Conservation (phyloP, 768 basidiomycete genomes). For the Pleurotus eryngii region DNA sequence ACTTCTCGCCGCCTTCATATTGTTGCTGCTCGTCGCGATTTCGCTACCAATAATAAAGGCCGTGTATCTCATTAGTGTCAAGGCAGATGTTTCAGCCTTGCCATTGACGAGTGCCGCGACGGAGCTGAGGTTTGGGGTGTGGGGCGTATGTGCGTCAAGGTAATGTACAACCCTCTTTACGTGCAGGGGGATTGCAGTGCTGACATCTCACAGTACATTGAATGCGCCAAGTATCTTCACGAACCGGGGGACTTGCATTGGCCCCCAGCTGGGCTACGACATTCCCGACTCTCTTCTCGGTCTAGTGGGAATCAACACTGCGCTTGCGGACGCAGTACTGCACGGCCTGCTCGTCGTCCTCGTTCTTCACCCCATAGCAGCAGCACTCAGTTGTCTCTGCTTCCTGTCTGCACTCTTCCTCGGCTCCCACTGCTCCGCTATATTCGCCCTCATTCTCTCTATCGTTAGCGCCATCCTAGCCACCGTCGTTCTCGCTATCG, state of each 20-base stretch:
- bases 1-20: constrained; percentile 61
- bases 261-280: constrained; percentile 67
- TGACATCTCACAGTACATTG: not conserved
- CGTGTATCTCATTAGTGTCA: constrained; percentile 57
- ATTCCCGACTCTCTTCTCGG: constrained; percentile 46
- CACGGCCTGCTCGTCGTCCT: constrained; percentile 52
- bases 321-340: constrained; percentile 44
- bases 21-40: constrained; percentile 72
- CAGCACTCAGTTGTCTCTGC: constrained; percentile 54
- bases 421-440: constrained; percentile 49
- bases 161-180: constrained; percentile 14
- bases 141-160: constrained; percentile 77
- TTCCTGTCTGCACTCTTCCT: constrained; percentile 56
- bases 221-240: constrained; percentile 31
- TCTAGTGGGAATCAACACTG: constrained; percentile 40
- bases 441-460: constrained; percentile 56
- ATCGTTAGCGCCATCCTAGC: constrained; percentile 54
- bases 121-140: constrained; percentile 71
- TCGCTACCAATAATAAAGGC: constrained; percentile 73
- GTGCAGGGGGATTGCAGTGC: not conserved
- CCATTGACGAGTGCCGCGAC: constrained; percentile 53
- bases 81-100: constrained; percentile 25
- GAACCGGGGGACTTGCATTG: constrained; percentile 50
- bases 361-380: constrained; percentile 65
- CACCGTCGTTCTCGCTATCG: constrained; percentile 55